Base-by-base conservation (phyloP, 2,329 filamentous ascomycete species). In the Pseudogymnoascus sp. region DNA sequence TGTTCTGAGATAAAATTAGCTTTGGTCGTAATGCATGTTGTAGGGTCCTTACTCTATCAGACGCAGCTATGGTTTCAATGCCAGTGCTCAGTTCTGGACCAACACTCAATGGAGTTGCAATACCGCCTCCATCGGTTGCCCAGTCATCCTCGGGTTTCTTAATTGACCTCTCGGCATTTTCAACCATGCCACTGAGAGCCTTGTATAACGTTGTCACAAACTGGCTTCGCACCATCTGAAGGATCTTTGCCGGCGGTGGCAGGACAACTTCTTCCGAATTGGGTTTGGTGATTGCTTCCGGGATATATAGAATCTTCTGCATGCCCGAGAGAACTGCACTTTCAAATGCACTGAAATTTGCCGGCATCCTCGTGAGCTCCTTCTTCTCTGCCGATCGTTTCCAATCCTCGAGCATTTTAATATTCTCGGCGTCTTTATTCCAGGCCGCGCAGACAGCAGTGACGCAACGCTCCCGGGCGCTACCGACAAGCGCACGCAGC, bases 141-240 rank as follows among this genome's bases (percentile, higher is more conserved):
- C 70, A 74, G 27, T 72, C 71, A 62, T 72, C 70, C 35, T 72
- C 71, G 31, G 83, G 77, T 67, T 84, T 85, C 67, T 86, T 84
- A 12, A 86, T 74, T 2, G 87, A 82, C 62, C 86, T 85, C 75
- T 97, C 92, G 2, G 94, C 93, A 74, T 96, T 97, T 75, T 97
- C 94, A 1, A 99, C 92, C 86, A 99, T 93, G 21, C 93, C 94
- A 69, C 90, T 95, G 37, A 99, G 77, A 5, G 91, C 91, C 73
- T 96, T 96, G 75, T 97, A 97, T 45, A 99, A 78, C 63, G 92
- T 96, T 5, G 88, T 92, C 13, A 96, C 92, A 71, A 99, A 99
- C 71, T 96, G 91, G 66, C 87, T 88, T 66, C 92, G 85, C 13
- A 97, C 91, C 84, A 92, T 91, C 73, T 96, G 90, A 45, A 97